Evolutionary conservation across 2,329 filamentous ascomycete genomes (phyloP), one percentile per base, ranked within the genome.

Genomic region (Fusarium coffeatum): DNA sequence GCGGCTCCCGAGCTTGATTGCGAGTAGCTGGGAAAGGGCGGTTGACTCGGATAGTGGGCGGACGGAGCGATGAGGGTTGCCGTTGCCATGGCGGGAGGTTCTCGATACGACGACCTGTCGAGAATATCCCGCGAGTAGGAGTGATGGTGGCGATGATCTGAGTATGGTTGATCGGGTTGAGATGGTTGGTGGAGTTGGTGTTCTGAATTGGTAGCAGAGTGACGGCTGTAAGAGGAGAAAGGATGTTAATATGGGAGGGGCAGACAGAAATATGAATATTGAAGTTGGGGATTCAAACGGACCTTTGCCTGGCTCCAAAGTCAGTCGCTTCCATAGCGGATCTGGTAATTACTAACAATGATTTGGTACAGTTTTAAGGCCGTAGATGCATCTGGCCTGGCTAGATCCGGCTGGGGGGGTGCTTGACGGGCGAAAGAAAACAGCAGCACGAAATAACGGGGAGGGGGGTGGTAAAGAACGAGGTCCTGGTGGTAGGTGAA

Each of bases 271-370:
- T 72, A 69, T 60, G 66, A 71, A 61, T 69, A 55, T 66, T 69
- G 63, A 61, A 69, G 66, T 69, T 65, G 71, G 71, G 66, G 72
- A 72, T 72, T 74, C 69, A 74, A 72, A 80, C 79, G 71, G 69
- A 80, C 78, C 78, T 80, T 77, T 77, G 77, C 72, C 76, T 78
- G 76, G 74, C 73, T 75, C 75, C 76, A 79, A 77, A 74, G 72
- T 79, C 79, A 76, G 73, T 77, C 76, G 77, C 74, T 78, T 80
- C 78, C 79, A 80, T 80, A 77, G 77, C 79, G 79, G 76, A 78
- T 77, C 77, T 76, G 72, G 78, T 75, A 74, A 74, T 74, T 73
- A 78, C 72, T 72, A 74, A 77, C 73, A 72, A 73, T 74, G 74
- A 80, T 77, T 78, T 80, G 74, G 78, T 74, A 72, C 72, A 72